These are phyloP conservation scores for Sclerotinia sclerotiorum DNA, from an alignment of 2,329 filamentous ascomycete genomes.

Conservation along the genomic window DNA sequence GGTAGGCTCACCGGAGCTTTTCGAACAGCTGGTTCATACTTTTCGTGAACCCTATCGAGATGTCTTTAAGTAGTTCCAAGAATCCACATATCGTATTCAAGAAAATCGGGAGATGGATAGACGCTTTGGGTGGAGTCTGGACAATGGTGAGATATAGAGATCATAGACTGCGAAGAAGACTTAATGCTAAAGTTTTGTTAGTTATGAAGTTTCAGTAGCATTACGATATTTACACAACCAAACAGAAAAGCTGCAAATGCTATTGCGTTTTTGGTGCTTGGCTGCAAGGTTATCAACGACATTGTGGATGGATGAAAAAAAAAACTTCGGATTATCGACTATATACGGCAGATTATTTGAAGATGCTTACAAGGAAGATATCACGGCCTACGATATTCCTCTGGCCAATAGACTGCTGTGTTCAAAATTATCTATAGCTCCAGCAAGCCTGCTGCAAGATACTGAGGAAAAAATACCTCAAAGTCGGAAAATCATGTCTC, in stretches of 20 bases:
- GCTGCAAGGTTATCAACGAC: background rate
- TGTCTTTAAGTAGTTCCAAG: conserved; percentile 20
- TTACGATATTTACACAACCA: background rate
- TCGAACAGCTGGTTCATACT: conserved; percentile 39
- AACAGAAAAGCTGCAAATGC: background rate
- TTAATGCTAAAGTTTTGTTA: background rate
- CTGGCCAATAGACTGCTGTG: no score
- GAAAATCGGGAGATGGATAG: conserved; percentile 26
- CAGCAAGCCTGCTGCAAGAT: no score
- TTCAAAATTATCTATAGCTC: no score
- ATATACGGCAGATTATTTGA: no score
- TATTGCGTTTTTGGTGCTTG: background rate
- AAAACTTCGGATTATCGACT: no score
- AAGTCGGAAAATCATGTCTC: background rate
- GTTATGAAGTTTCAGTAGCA: background rate
- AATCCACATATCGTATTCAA: background rate
- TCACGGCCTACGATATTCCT: no score
- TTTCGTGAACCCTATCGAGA: conserved; percentile 29
- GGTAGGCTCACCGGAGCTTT: conserved; percentile 37
- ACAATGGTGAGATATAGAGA: conserved; percentile 36
- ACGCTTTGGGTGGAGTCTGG: conserved; percentile 37
- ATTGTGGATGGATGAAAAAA: background rate
- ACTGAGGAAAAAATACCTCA: no score
- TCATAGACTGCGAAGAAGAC: conserved; percentile 23
- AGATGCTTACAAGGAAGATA: no score